These are phyloP conservation scores for Xylariaceae sp. DNA, from an alignment of 2,329 filamentous ascomycete species.

Conservation along the genomic window DNA sequence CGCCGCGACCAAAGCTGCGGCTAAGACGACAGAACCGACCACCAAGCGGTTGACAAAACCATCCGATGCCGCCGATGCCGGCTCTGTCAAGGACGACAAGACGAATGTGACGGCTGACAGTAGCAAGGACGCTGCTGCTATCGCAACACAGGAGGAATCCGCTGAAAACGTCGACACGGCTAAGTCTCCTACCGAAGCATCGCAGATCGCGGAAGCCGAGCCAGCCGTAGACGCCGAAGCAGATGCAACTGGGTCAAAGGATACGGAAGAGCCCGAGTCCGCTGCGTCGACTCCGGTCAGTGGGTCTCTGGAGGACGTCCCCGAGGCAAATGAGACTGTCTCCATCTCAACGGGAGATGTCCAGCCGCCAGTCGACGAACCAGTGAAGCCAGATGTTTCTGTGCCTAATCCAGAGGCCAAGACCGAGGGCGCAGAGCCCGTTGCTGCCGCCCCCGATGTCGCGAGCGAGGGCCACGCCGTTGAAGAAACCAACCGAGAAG, in stretches of 20 bases:
- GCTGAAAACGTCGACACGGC: slow-evolving; percentile 19
- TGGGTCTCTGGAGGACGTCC: slow-evolving; percentile 2
- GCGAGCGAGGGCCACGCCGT: neutral
- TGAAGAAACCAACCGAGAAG: slow-evolving; percentile 4
- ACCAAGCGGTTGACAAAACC: slow-evolving; percentile 23
- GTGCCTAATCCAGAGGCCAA: neutral
- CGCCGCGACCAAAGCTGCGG: slow-evolving; percentile 22
- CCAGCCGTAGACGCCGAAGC: neutral
- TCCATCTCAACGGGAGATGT: neutral
- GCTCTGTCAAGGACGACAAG: slow-evolving; percentile 20
- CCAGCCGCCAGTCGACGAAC: slow-evolving; percentile 4
- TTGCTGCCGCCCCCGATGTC: neutral
- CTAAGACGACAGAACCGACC: slow-evolving; percentile 22
- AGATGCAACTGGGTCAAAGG: neutral
- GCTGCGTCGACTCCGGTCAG: too few relatives aligned
- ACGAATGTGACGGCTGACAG: neutral
- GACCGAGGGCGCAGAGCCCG: neutral
- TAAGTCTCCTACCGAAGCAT: slow-evolving; percentile 20
- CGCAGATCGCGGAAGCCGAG: slow-evolving; percentile 8
- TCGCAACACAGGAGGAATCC: slow-evolving; percentile 7
- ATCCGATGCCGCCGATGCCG: slow-evolving; percentile 17
- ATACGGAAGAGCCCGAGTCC: slow-evolving; percentile 1
- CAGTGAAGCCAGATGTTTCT: neutral
- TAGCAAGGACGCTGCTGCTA: slow-evolving; percentile 7
- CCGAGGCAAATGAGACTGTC: neutral